Evolutionary conservation across 306 rosid genomes (phyloP), one percentile per base, ranked within the genome.

Genomic region (Casuarina equisetifolia): DNA sequence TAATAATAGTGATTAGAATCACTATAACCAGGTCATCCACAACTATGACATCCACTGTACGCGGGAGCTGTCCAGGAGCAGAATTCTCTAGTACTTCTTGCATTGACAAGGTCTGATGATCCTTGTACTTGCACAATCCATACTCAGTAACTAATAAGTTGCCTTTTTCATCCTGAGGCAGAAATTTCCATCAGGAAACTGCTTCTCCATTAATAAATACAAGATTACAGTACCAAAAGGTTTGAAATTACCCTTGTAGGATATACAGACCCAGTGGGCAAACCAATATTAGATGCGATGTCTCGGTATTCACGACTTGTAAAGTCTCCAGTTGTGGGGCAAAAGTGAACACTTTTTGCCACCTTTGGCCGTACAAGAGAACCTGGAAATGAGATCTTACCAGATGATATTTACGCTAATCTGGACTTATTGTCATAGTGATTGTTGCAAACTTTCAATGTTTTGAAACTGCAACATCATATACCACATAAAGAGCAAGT

Each of bases 21-120:
- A 25, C 32, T 25, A 25, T 25, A 86, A 92, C 97, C 42, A 95
- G 85, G 82, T 95, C 99, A 76, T 95, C 99, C 89, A 92, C 99
- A 54, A 83, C 92, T 42, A 95, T 80, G 72, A 91, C 72, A 88
- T 95, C 99, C 85, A 95, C 96, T 2, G 99, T 92, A 80, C 99
- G 81, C 62, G 97, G 97, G 74, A 95, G 99, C 90, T 92, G 99
- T 84, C 99, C 99, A 73, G 99, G 99, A 5, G 99, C 97, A 66
- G 99, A 87, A 81, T 92, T 95, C 80, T 95, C 99, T 25, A 97
- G 99, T 78, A 95, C 97, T 88, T 95, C 99, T 88, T 95, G 99
- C 90, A 95, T 88, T 44, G 97, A 92, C 70, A 95, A 54, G 75
- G 98, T 90, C 84, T 95, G 99, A 62, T 95, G 99, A 83, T 95